A percentile compares a stretch with the other conserved stretches of the same genome.
Conservation (phyloP, 345 rosid genomes). For the Brassica incana region DNA sequence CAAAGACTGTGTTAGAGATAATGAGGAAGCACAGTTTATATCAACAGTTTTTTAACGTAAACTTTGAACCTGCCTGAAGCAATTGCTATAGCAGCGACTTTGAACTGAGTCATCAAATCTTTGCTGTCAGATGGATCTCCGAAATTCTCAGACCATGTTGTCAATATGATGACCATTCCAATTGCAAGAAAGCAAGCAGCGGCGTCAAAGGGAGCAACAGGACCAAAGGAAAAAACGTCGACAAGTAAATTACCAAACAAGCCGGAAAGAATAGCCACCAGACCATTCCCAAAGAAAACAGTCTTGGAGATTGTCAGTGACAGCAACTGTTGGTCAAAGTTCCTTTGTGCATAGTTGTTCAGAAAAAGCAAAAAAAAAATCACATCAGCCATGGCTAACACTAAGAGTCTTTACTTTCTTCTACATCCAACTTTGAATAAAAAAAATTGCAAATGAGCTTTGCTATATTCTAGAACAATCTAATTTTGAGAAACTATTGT, state of each 20-base stretch:
- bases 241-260: conserved; percentile 84
- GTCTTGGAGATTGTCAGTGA: conserved; percentile 94
- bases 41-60: conserved; percentile 12
- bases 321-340: conserved; percentile 89
- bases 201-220: conserved; percentile 96
- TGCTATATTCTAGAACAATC: conserved; percentile 8
- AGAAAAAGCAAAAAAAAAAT: background rate
- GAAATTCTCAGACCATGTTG: conserved; percentile 83
- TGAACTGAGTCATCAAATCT: conserved; percentile 85
- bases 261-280: conserved; percentile 85
- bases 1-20: conserved; percentile 3
- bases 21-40: background rate
- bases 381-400: conserved; percentile 17
- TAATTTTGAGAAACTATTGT: background rate
- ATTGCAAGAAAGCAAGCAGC: conserved; percentile 92
- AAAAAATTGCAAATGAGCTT: background rate
- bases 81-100: conserved; percentile 86
- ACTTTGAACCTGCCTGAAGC: conserved; percentile 72
- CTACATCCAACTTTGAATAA: background rate
- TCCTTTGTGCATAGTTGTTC: conserved; percentile 50
- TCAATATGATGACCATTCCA: conserved; percentile 81
- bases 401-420: conserved; percentile 7
- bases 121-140: conserved; percentile 96
- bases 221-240: conserved; percentile 81
- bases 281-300: conserved; percentile 89